Conservation (phyloP, 495 filamentous ascomycete genomes). For the Aspergillus steynii region DNA sequence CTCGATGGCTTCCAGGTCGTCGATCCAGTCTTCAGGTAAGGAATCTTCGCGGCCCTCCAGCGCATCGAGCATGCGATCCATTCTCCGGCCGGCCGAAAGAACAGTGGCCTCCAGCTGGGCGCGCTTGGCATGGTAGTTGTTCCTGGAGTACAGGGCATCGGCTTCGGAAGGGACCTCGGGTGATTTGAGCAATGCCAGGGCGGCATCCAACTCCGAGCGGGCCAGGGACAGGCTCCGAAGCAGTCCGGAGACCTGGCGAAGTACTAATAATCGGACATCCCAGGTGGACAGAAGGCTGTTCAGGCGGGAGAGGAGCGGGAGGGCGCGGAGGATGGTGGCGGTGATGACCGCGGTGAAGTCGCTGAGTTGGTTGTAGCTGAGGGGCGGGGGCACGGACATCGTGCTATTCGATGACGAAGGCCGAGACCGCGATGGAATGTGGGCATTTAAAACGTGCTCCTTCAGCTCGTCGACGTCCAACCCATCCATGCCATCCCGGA, state of each 20-base stretch:
- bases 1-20: constrained; percentile 78
- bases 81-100: constrained; percentile 62
- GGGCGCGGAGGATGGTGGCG: constrained; percentile 78
- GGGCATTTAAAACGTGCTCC: constrained; percentile 77
- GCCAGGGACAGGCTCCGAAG: constrained; percentile 64
- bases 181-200: constrained; percentile 58
- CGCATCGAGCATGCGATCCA: constrained; percentile 82
- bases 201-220: constrained; percentile 61
- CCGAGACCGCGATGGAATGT: constrained; percentile 60
- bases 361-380: constrained; percentile 63
- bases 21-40: constrained; percentile 84
- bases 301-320: constrained; percentile 78
- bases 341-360: constrained; percentile 89
- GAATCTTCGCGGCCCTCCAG: constrained; percentile 82
- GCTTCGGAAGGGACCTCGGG: constrained; percentile 19
- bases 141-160: constrained; percentile 35
- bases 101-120: constrained; percentile 68
- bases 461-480: constrained; percentile 90
- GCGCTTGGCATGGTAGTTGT: constrained; percentile 62
- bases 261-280: constrained; percentile 71
- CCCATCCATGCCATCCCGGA: constrained; percentile 72
- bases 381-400: constrained; percentile 53
- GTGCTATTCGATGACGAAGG: constrained; percentile 55
- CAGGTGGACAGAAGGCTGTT: constrained; percentile 69
- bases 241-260: constrained; percentile 69